These are phyloP conservation scores for Brettanomyces naardenensis DNA, from an alignment of 805 yeast genomes.

Conservation along the genomic window DNA sequence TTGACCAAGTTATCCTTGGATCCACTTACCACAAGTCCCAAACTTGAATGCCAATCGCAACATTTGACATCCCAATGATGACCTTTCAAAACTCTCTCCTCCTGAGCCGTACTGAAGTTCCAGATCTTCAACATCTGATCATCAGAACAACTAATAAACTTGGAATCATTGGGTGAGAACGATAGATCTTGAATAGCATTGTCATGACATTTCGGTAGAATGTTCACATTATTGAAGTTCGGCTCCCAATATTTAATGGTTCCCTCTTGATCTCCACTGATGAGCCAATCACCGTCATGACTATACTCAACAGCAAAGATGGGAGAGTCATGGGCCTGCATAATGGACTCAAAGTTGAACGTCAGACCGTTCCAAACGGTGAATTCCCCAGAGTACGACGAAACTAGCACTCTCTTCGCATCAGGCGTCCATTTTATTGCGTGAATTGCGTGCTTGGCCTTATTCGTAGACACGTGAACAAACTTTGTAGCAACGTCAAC, in stretches of 20 bases:
- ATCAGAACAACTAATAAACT: slow-evolving; percentile 91
- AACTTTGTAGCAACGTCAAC: slow-evolving; percentile 71
- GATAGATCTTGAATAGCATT: slow-evolving; percentile 82
- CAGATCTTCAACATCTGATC: slow-evolving; percentile 87
- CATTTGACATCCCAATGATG: slow-evolving; percentile 99
- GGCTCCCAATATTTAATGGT: slow-evolving; percentile 95
- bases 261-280: slow-evolving; percentile 93
- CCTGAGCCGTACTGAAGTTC: slow-evolving; percentile 85
- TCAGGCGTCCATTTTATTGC: slow-evolving; percentile 96
- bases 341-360: slow-evolving; percentile 91
- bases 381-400: slow-evolving; percentile 90
- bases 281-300: slow-evolving; percentile 88
- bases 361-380: slow-evolving; percentile 96
- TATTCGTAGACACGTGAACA: slow-evolving; percentile 85
- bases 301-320: slow-evolving; percentile 74
- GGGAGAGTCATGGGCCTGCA: slow-evolving; percentile 97
- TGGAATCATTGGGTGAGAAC: slow-evolving; percentile 83
- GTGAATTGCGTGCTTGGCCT: slow-evolving; percentile 84
- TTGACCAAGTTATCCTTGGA: slow-evolving; percentile 92
- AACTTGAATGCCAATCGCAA: slow-evolving; percentile 91
- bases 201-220: slow-evolving; percentile 59
- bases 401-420: slow-evolving; percentile 83
- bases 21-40: slow-evolving; percentile 85
- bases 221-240: slow-evolving; percentile 91
- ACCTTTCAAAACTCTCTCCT: slow-evolving; percentile 74